Percentiles rank a stretch among this genome's conserved stretches.
Conservation (phyloP, 2,329 filamentous ascomycete genomes). For the Curvularia spicifera region DNA sequence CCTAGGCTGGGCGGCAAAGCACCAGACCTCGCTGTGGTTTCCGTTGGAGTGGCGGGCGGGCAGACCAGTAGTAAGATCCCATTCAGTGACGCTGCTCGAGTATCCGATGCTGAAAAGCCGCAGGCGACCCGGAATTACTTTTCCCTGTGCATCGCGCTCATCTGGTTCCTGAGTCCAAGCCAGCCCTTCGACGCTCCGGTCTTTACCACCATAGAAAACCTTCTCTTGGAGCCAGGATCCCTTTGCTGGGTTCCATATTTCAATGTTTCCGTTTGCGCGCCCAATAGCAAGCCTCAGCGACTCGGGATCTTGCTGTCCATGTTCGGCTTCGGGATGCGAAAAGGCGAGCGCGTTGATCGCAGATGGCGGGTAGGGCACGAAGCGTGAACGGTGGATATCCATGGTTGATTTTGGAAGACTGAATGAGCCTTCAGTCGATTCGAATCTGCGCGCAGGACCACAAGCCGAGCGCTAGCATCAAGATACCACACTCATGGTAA, state of each 20-base stretch:
- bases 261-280: constrained; percentile 92
- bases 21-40: constrained; percentile 97
- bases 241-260: constrained; percentile 91
- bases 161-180: constrained; percentile 89
- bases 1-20: constrained; percentile 83
- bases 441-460: constrained; percentile 20
- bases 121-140: constrained; percentile 70
- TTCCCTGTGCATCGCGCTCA: constrained; percentile 66
- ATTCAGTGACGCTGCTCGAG: constrained; percentile 90
- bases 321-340: constrained; percentile 67
- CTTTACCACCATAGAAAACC: constrained; percentile 80
- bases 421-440: background rate
- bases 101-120: constrained; percentile 96
- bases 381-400: constrained; percentile 97
- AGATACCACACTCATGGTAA: constrained; percentile 17
- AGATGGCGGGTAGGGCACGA: constrained; percentile 88
- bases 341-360: constrained; percentile 96
- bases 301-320: constrained; percentile 55
- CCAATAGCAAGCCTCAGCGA: constrained; percentile 84
- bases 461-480: constrained; percentile 25
- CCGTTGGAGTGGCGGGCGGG: constrained; percentile 84
- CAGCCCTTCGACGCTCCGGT: constrained; percentile 86
- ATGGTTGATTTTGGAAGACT: constrained; percentile 56
- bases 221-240: constrained; percentile 90
- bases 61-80: constrained; percentile 82